Evolutionary conservation across 257 asterid genomes (phyloP).

Genomic region (Plantago major): DNA sequence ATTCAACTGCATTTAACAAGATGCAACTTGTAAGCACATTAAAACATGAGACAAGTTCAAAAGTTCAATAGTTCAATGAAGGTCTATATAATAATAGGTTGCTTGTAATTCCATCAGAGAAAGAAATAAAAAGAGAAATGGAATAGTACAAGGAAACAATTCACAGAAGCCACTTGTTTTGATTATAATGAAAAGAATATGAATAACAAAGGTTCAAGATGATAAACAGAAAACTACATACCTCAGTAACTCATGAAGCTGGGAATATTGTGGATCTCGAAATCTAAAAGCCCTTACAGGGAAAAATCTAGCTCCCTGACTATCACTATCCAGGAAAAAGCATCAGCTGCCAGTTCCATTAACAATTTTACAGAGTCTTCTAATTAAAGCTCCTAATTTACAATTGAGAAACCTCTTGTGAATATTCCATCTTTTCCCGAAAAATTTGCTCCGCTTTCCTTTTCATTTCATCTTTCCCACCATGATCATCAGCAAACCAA

Average conservation of each 20-base stretch:
- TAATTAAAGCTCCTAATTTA: slow-evolving; percentile 46
- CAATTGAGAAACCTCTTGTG: slow-evolving; percentile 40
- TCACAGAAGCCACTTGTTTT: slow-evolving; percentile 10
- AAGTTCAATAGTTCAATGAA: too few species aligned
- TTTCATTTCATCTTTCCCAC: slow-evolving; percentile 34
- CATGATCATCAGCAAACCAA: slow-evolving; percentile 44
- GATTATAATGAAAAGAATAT: slow-evolving; percentile 25
- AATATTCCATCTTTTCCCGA: slow-evolving; percentile 30
- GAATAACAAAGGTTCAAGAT: slow-evolving; percentile 36
- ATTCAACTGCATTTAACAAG: too few species aligned
- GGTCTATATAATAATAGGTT: too few species aligned
- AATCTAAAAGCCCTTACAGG: slow-evolving; percentile 33
- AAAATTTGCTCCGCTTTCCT: slow-evolving; percentile 36
- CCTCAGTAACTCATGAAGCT: slow-evolving; percentile 35
- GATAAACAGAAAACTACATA: slow-evolving; percentile 30
- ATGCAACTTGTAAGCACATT: too few species aligned
- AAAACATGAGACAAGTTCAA: too few species aligned
- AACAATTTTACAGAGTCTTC: slow-evolving; percentile 47
- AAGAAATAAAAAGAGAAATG: background rate
- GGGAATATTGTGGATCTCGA: slow-evolving; percentile 28
- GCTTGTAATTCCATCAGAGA: background rate
- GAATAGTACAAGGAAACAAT: slow-evolving; percentile 6
- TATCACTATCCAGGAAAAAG: slow-evolving; percentile 38
- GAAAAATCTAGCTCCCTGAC: slow-evolving; percentile 39
- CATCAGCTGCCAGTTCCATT: slow-evolving; percentile 35